Evolutionary conservation across 2,329 filamentous ascomycete species (phyloP), one percentile per base, ranked within the genome.

Genomic region (Nemania sp.): DNA sequence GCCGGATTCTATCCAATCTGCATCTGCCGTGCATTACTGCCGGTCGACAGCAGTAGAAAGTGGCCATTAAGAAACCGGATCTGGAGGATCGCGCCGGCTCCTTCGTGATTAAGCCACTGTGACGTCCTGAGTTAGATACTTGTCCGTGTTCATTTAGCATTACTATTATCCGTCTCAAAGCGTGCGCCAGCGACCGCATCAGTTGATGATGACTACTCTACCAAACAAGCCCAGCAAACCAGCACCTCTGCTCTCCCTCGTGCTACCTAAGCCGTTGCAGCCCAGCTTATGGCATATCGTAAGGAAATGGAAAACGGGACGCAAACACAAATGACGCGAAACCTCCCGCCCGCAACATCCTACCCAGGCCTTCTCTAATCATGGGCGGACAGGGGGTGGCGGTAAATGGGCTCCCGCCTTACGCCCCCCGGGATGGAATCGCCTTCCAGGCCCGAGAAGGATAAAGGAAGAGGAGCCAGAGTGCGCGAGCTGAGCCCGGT

Each of bases 21-120:
- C 51, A 20, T 8, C 20, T 27, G 27, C 24, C 27, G 18, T 22
- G 26, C 45, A 27, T 58, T 32, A 53, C 29, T 38, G 3, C 62
- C 47, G 29, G 53, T 24, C 29, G 62, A 53, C 41, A 66, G 32
- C 35, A 20, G 47, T 20, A 61, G 27, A 52, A 45, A n/a, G n/a
- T 54, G 51, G 22, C 11, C 38, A 24, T 6, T 22, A 55, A 35
- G 29, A 55, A 10, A 11, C 29, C 11, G n/a, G 26, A 55, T 41
- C 49, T 35, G 41, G 49, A 58, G 62, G 55, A 58, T 60, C 20
- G 24, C 11, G 20, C 57, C 15, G 22, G 56, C 35, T 68, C 63
- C 57, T 55, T 54, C 57, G 22, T 27, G 24, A 52, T 52, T 20
- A 8, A 38, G 11, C 27, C 63, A 29, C 61, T 57, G 3, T 15